Conservation (phyloP, 2,329 filamentous ascomycete genomes). For the Penicillium sp. region DNA sequence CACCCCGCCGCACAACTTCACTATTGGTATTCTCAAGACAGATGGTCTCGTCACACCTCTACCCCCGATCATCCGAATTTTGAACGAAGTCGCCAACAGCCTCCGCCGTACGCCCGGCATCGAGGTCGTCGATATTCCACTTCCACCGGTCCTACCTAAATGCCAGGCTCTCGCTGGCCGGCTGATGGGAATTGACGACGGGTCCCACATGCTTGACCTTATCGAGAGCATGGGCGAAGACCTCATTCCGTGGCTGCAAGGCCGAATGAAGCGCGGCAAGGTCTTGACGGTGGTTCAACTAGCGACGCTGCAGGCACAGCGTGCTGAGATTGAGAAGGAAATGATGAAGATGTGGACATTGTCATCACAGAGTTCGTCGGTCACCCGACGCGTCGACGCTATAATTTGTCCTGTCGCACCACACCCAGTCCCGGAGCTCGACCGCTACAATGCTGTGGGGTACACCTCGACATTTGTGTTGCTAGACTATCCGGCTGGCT, state of each 20-base stretch:
- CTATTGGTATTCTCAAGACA: slow-evolving; percentile 45
- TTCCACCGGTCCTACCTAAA: slow-evolving; percentile 53
- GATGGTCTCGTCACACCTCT: slow-evolving; percentile 41
- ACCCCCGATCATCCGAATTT: slow-evolving; percentile 41
- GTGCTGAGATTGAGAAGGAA: slow-evolving; percentile 54
- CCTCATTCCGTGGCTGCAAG: slow-evolving; percentile 60
- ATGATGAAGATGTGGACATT: slow-evolving; percentile 58
- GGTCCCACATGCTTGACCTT: slow-evolving; percentile 56
- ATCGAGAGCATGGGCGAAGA: slow-evolving; percentile 58
- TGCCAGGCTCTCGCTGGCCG: slow-evolving; percentile 58
- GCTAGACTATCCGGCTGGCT: slow-evolving; percentile 62
- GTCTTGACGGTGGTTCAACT: slow-evolving; percentile 51
- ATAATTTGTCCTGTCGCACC: slow-evolving; percentile 64
- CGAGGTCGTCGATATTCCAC: slow-evolving; percentile 60
- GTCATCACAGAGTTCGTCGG: slow-evolving; percentile 8
- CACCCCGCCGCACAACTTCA: slow-evolving; percentile 35
- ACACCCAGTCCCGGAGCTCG: slow-evolving; percentile 62
- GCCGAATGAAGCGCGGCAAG: slow-evolving; percentile 51
- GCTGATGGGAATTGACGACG: slow-evolving; percentile 61
- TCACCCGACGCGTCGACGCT: slow-evolving; percentile 52
- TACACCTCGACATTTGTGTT: slow-evolving; percentile 64
- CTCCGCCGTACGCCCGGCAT: slow-evolving; percentile 45
- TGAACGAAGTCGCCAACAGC: slow-evolving; percentile 40
- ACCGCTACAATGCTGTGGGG: slow-evolving; percentile 62
- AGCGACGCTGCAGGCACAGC: slow-evolving; percentile 54